Evolutionary conservation across 2,329 filamentous ascomycete species (phyloP), one percentile per base, ranked within the genome.

Genomic region (Sporothrix protearum): DNA sequence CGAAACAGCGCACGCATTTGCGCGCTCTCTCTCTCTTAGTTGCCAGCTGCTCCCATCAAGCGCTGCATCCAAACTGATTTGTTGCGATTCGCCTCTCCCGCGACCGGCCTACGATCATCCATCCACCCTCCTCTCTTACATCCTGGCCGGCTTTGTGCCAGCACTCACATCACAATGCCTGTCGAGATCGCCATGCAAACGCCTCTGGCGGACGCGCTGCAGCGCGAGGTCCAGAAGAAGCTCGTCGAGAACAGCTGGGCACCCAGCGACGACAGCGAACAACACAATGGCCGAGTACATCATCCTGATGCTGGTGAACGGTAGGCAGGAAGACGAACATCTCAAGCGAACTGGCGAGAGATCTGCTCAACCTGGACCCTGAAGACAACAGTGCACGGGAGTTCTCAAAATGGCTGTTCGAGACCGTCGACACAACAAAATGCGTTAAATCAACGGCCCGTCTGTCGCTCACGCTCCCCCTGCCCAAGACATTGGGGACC

Each of bases 271-370:
- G 82, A 83, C 71, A 91, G 93, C 76, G 93, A 95, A 95, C 80
- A 90, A 91, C 30, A 92, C 93, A 49, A 88, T 99, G 73, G 91
- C 94, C 73, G 96, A 99, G 83, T 99, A 98, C 83, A 96, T 99
- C 76, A 91, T 98, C 72, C 88, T 98, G 74, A 97, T 98, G 95
- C 88, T 99, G 42, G 93, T 93, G 74, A 98, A 97, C 82, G 93
- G 94, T 77, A 97, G 97, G 81, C 94, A 92, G 3, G 91, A 97
- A 79, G 89, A 94, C 68, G 91, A 97, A 97, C 79, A 95, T 99
- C 75, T 92, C 94, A 10, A 85, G 88, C 57, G 96, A 99, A 80
- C 88, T 99, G 16, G 92, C 94, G 0, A 91, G 90, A 75, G 96
- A 99, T 77, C 87, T 99, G 55, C 87, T 99, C 2, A 89, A 89